These are phyloP conservation scores for Cryphonectria parasitica DNA, from an alignment of 2,329 filamentous ascomycete genomes.

Conservation along the genomic window DNA sequence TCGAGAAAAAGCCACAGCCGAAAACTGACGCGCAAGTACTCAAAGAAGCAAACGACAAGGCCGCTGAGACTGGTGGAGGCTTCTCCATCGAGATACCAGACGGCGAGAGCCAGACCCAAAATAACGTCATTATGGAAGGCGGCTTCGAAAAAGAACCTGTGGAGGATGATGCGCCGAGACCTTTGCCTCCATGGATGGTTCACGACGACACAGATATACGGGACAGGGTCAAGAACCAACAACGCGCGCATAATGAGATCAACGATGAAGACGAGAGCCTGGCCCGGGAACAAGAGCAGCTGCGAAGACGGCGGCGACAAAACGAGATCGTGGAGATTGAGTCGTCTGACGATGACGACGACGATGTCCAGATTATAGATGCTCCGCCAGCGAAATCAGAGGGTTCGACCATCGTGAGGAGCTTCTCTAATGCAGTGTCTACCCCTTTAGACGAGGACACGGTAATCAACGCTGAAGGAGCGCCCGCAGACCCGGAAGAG, in stretches of 20 bases:
- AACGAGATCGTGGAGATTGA: conserved; percentile 64
- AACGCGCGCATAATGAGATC: conserved; percentile 59
- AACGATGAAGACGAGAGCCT: conserved; percentile 66
- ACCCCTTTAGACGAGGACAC: conserved; percentile 36
- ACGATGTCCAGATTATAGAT: conserved; percentile 62
- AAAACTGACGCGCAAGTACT: conserved; percentile 25
- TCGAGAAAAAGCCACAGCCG: conserved; percentile 46
- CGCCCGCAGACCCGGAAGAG: neutral
- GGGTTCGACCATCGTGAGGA: neutral
- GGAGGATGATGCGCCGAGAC: conserved; percentile 52
- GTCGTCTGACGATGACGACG: conserved; percentile 62
- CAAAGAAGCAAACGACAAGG: conserved; percentile 33
- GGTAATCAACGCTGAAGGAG: neutral
- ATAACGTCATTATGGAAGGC: conserved; percentile 57
- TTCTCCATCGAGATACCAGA: conserved; percentile 39
- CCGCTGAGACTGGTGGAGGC: conserved; percentile 39
- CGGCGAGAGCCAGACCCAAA: conserved; percentile 2
- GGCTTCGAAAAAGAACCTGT: conserved; percentile 64
- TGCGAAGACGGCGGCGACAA: conserved; percentile 47
- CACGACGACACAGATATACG: conserved; percentile 68
- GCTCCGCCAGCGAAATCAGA: conserved; percentile 35
- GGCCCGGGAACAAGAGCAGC: conserved; percentile 58
- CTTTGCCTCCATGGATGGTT: conserved; percentile 76
- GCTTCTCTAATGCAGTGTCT: conserved; percentile 4
- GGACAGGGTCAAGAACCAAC: conserved; percentile 63